Evolutionary conservation across 2,329 filamentous ascomycete species (phyloP).

Genomic region (Colletotrichum tanaceti): DNA sequence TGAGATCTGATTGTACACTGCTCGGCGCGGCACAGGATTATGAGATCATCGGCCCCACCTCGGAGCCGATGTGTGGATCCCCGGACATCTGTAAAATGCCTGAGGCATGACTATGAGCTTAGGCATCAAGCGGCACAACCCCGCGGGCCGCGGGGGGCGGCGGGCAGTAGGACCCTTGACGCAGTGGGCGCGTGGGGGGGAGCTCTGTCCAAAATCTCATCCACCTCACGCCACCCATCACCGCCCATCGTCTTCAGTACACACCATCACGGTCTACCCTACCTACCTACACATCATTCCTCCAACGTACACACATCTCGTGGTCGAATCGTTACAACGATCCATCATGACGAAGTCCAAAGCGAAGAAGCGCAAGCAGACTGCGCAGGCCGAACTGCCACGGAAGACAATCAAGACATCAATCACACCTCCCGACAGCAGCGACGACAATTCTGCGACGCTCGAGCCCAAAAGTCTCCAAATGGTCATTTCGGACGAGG

Average conservation of each 20-base stretch:
- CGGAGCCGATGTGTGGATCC: too few relatives aligned
- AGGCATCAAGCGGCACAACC: neutral
- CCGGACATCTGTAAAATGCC: too few relatives aligned
- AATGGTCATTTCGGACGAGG: conserved; percentile 69
- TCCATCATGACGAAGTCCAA: conserved; percentile 59
- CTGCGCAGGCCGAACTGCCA: conserved; percentile 49
- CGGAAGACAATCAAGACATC: conserved; percentile 57
- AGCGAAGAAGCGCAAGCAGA: conserved; percentile 59
- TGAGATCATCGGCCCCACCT: too few relatives aligned
- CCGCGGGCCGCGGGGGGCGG: too few relatives aligned
- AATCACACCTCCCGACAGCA: conserved; percentile 47
- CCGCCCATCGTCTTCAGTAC: neutral
- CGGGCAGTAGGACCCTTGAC: conserved; percentile 9
- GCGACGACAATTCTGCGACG: conserved; percentile 46
- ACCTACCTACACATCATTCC: too few relatives aligned
- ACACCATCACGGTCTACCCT: too few relatives aligned
- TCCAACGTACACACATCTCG: neutral
- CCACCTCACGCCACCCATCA: too few relatives aligned
- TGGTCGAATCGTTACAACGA: neutral
- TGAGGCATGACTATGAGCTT: neutral
- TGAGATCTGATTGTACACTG: too few relatives aligned
- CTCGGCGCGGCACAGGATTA: too few relatives aligned
- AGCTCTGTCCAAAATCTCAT: conserved; percentile 7
- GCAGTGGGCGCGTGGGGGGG: neutral
- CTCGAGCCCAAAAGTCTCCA: conserved; percentile 62